Percentiles rank a stretch among this genome's conserved stretches.
phyloP scores from a whole-genome alignment of 2,329 filamentous ascomycete species.

The Monilinia laxa region DNA sequence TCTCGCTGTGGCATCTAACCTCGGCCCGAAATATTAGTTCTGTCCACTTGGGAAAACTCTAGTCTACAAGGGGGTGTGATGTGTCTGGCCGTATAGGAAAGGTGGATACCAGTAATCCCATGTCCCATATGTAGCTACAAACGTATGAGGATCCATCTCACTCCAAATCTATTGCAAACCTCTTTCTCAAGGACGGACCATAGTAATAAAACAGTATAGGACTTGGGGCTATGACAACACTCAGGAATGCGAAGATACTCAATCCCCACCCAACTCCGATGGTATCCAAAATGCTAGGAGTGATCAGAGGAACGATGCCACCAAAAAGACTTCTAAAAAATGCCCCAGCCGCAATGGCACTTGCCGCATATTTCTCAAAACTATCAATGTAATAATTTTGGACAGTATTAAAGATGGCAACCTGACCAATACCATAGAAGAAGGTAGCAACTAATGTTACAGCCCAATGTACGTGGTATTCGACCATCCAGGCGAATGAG shows the following conservation, averaged over 20 bases:
- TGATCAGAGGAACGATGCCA: slow-evolving; percentile 48
- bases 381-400: slow-evolving; percentile 57
- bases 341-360: slow-evolving; percentile 50
- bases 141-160: not conserved
- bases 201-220: slow-evolving; percentile 51
- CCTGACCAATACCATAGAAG: slow-evolving; percentile 51
- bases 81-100: not conserved
- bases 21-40: not conserved
- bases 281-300: slow-evolving; percentile 45
- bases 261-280: slow-evolving; percentile 52
- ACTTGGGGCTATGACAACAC: slow-evolving; percentile 48
- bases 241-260: slow-evolving; percentile 49
- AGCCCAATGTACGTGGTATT: slow-evolving; percentile 56
- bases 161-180: slow-evolving; percentile 44
- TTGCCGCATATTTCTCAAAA: slow-evolving; percentile 51
- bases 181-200: slow-evolving; percentile 48
- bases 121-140: not conserved
- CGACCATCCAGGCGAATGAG: slow-evolving; percentile 58
- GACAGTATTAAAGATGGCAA: slow-evolving; percentile 52
- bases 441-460: slow-evolving; percentile 53
- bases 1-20: not conserved
- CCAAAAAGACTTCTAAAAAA: slow-evolving; percentile 49
- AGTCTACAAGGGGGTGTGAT: not conserved
- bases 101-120: not conserved
- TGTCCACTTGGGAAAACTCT: not conserved